Conservation (phyloP, 768 basidiomycete species). For the Amyloporia xantha region DNA sequence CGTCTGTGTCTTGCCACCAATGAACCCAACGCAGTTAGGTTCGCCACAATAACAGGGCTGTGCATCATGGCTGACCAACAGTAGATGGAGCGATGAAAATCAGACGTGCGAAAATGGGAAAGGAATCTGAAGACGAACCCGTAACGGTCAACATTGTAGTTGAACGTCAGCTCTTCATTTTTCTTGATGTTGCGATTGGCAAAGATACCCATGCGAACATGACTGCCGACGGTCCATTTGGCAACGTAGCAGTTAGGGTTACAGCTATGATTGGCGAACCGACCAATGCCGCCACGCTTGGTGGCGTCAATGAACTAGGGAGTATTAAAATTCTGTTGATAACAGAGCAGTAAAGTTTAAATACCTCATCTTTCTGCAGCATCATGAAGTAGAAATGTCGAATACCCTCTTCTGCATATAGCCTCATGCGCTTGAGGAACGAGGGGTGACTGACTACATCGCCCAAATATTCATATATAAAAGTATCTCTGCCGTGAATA, state of each 20-base stretch:
- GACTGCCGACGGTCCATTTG: conserved; percentile 89
- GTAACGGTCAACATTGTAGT: conserved; percentile 99
- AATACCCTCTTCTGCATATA: conserved; percentile 90
- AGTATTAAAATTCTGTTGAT: background rate
- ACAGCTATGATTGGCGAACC: conserved; percentile 98
- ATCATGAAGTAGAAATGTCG: conserved; percentile 99
- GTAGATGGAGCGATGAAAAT: no score
- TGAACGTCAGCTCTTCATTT: conserved; percentile 93
- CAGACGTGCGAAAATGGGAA: background rate
- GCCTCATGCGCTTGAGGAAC: conserved; percentile 91
- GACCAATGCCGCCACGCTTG: conserved; percentile 91
- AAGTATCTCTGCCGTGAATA: conserved; percentile 58
- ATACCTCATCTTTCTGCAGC: conserved; percentile 94
- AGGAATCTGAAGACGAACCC: conserved; percentile 49
- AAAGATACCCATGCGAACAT: conserved; percentile 97
- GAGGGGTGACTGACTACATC: conserved; percentile 86
- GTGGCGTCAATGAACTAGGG: conserved; percentile 96
- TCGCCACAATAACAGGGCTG: conserved; percentile 96
- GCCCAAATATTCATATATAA: conserved; percentile 97
- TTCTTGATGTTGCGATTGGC: conserved; percentile 73
- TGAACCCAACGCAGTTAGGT: conserved; percentile 88
- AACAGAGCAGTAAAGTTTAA: background rate
- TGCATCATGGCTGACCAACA: conserved; percentile 68
- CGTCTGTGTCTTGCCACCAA: conserved; percentile 98
- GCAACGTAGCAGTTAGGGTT: conserved; percentile 97